phyloP scores from a whole-genome alignment of 164 flowering plant species.

The Annona squamosa region DNA sequence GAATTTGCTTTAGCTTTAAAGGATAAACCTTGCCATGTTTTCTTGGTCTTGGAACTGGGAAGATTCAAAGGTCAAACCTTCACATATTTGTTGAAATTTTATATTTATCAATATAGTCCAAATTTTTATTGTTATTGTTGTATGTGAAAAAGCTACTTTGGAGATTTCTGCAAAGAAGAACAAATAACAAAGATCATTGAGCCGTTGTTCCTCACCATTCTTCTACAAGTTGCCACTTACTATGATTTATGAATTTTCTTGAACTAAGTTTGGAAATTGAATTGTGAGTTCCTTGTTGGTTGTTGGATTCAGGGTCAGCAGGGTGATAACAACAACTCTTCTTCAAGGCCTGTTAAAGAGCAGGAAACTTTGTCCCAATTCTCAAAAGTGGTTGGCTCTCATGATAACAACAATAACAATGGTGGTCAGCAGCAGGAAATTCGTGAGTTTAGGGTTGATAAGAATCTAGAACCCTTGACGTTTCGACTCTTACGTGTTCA shows the following conservation, averaged over 20 bases:
- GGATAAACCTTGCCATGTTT: neutral
- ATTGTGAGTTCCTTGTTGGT: neutral
- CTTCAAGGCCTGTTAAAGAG: slow-evolving; percentile 6
- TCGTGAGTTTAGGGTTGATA: slow-evolving; percentile 40
- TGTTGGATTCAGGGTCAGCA: slow-evolving; percentile 20
- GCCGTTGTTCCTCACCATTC: neutral
- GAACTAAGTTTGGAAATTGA: neutral
- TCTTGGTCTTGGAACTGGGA: neutral
- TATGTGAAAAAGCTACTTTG: neutral
- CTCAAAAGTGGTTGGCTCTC: slow-evolving; percentile 4
- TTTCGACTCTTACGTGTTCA: slow-evolving; percentile 72
- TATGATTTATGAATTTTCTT: slow-evolving; percentile 1
- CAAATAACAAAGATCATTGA: neutral
- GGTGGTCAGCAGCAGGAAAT: slow-evolving; percentile 35
- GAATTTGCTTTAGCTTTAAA: neutral
- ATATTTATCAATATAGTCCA: neutral
- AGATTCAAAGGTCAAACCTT: neutral
- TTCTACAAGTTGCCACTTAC: neutral
- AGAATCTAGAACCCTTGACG: slow-evolving; percentile 45
- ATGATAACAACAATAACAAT: neutral
- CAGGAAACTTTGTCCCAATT: slow-evolving; percentile 12
- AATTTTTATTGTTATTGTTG: neutral
- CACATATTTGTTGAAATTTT: too few species aligned
- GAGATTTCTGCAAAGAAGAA: neutral
- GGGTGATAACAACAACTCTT: slow-evolving; percentile 5